Base-by-base conservation (phyloP, 768 basidiomycete genomes). In the Rhodotorula sphaerocarpa region DNA sequence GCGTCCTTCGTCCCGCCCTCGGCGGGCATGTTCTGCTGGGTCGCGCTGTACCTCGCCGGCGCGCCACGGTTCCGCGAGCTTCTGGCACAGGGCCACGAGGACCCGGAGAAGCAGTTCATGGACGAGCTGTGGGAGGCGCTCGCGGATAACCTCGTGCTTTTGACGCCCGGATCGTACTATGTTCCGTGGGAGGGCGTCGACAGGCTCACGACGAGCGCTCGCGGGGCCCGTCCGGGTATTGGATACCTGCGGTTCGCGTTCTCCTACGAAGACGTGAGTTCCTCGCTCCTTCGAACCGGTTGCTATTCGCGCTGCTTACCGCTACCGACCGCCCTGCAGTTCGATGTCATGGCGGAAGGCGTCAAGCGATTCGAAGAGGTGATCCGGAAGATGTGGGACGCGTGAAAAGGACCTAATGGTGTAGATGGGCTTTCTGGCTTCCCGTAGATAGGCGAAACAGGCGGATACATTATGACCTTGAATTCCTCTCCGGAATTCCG, bases 1-100 rank as follows among this genome's bases (percentile, higher is more conserved):
- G 81, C 87, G 67, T 83, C 82, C 46, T 84, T 87, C 72, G 80
- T 86, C 6, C 84, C 86, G 10, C 86, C 87, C 0, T 81, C 80
- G 1, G 79, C 84, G 27, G 87, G 87, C 16, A 43, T 55, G 54
- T 88, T 86, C 75, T 36, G 46, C 44, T 53, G 59, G 84, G 82
- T 82, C 36, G 7, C 11, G 20, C 27, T 30, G 28, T 53, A 53
- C 36, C 39, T 60, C 14, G 2, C 25, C 7, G 27, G 7, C 15
- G 51, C 52, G 7, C 33, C 27, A 12, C 33, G 52, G 10, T 60
- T 54, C 44, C 9, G 23, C 34, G 28, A 54, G 36, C 45, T 53
- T 15, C 34, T 18, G 16, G 31, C 31, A 6, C 21, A 54, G 39
- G n/a, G 25, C 0, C 28, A 25, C n/a, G 10, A 25, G 25, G 52